Conservation (phyloP, 1,139 yeast species). For the Hansenula sp. region DNA sequence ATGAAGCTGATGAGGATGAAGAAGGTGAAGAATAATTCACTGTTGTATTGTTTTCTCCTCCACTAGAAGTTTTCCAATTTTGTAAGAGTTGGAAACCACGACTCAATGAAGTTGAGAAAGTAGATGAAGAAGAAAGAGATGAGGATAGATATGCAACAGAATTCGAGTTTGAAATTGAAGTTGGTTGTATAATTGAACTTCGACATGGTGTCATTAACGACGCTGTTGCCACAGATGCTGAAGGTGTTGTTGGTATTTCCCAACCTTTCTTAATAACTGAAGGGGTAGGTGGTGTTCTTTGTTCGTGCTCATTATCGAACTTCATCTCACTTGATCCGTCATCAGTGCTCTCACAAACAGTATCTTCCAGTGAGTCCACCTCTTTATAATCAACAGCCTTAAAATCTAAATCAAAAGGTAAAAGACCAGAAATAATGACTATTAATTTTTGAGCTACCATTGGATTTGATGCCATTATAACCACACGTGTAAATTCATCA, state of each 20-base stretch:
- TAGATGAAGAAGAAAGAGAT: slow-evolving; percentile 13
- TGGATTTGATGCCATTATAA: slow-evolving; percentile 56
- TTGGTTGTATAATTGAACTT: slow-evolving; percentile 13
- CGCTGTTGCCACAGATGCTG: slow-evolving; percentile 18
- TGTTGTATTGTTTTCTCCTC: no score
- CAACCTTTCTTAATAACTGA: slow-evolving; percentile 19
- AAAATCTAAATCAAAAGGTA: slow-evolving; percentile 24
- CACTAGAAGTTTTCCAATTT: slow-evolving; percentile 16
- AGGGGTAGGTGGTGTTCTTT: slow-evolving; percentile 17
- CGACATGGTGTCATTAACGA: slow-evolving; percentile 15
- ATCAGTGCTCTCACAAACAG: no score
- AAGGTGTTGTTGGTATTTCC: slow-evolving; percentile 23
- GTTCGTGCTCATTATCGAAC: background rate
- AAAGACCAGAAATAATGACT: slow-evolving; percentile 48
- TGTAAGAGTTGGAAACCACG: slow-evolving; percentile 21
- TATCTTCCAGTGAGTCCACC: background rate
- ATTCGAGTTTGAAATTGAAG: slow-evolving; percentile 15
- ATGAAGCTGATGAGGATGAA: slow-evolving; percentile 7
- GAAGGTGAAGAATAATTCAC: slow-evolving; percentile 9
- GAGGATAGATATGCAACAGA: slow-evolving; percentile 22
- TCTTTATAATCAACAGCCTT: background rate
- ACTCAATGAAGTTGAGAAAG: slow-evolving; percentile 18
- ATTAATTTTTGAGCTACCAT: slow-evolving; percentile 56
- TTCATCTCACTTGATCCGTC: background rate
- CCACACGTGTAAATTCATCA: slow-evolving; percentile 40